Evolutionary conservation across 495 filamentous ascomycete species (phyloP).

Genomic region (Aspergillus ostianus): DNA sequence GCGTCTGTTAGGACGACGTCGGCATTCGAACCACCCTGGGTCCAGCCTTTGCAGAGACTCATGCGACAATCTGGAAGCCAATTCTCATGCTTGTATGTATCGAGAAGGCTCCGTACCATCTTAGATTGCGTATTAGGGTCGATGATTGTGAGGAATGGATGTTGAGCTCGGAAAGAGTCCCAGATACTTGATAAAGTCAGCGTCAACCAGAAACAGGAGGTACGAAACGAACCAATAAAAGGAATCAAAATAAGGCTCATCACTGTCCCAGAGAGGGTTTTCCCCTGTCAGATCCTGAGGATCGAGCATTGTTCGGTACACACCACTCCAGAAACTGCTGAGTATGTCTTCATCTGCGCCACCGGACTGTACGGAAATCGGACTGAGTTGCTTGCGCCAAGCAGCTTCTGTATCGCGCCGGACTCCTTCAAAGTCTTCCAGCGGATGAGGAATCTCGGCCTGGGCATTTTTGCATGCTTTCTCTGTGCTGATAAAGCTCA

Average conservation of each 20-base stretch:
- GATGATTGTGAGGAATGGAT: conserved; percentile 64
- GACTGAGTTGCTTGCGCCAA: conserved; percentile 55
- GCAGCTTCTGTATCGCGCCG: conserved; percentile 36
- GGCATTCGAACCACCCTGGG: conserved; percentile 76
- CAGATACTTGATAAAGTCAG: conserved; percentile 40
- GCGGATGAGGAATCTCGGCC: conserved; percentile 50
- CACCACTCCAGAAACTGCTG: conserved; percentile 56
- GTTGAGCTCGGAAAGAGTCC: conserved; percentile 65
- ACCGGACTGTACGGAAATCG: conserved; percentile 32
- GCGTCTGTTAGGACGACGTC: conserved; percentile 76
- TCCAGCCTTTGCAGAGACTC: conserved; percentile 64
- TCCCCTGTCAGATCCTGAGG: conserved; percentile 75
- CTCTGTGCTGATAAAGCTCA: conserved; percentile 65
- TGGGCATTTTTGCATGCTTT: conserved; percentile 64
- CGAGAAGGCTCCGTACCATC: conserved; percentile 67
- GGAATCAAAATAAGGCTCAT: conserved; percentile 63
- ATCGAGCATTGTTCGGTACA: conserved; percentile 60
- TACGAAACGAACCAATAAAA: conserved; percentile 48
- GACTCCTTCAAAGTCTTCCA: conserved; percentile 35
- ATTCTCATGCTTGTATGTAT: conserved; percentile 68
- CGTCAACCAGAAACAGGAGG: neutral
- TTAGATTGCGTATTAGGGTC: conserved; percentile 61
- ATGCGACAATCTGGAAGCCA: conserved; percentile 70
- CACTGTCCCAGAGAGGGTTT: conserved; percentile 68
- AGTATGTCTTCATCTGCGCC: conserved; percentile 52